Conservation (phyloP, 1,284 basidiomycete species). For the Serendipita sp. region DNA sequence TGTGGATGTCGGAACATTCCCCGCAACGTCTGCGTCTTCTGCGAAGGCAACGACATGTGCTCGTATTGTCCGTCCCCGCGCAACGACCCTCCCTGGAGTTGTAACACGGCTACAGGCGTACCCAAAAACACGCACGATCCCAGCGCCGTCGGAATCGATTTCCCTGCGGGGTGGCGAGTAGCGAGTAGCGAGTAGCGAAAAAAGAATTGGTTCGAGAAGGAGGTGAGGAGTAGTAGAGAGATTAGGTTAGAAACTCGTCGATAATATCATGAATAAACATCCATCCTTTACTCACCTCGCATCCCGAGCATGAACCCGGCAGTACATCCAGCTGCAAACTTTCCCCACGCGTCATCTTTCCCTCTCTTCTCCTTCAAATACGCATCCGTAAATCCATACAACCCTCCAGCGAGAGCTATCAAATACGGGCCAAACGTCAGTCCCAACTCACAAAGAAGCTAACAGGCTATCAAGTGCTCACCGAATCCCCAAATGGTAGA, state of each 20-base stretch:
- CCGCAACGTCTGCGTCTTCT: background rate
- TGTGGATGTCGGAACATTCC: background rate
- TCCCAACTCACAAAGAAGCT: background rate
- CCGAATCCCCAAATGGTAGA: background rate
- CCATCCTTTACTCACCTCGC: background rate
- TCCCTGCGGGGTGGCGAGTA: background rate
- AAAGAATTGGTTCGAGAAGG: background rate
- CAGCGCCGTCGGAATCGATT: background rate
- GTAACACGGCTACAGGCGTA: background rate
- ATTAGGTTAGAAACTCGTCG: no score
- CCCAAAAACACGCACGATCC: background rate
- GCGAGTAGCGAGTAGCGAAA: background rate
- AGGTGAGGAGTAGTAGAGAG: no score
- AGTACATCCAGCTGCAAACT: background rate
- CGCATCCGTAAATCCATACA: background rate
- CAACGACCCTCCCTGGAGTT: background rate
- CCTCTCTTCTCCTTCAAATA: background rate
- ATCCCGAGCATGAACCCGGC: conserved; percentile 2
- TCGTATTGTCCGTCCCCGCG: background rate
- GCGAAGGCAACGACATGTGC: background rate
- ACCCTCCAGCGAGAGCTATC: background rate
- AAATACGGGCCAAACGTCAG: no score
- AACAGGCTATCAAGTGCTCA: background rate
- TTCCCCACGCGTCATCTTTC: background rate
- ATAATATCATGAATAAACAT: no score